These are phyloP conservation scores for Agrostemma githago DNA, from an alignment of 148 eudicot species.

Conservation along the genomic window DNA sequence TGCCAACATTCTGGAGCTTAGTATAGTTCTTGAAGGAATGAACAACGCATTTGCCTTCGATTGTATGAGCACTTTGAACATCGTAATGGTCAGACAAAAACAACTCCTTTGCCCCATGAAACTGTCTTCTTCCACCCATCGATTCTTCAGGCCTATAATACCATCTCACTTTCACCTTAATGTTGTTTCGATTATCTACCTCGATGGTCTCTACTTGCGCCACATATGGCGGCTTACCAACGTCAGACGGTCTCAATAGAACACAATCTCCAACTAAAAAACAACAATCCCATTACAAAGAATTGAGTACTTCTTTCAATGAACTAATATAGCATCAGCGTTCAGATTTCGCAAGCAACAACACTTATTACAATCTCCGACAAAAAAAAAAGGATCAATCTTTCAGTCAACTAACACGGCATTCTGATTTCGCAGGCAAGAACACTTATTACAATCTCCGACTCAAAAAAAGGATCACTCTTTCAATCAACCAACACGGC, in stretches of 20 bases:
- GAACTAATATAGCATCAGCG: not conserved
- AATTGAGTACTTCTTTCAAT: not conserved
- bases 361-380: not conserved
- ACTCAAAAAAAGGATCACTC: too few relatives aligned
- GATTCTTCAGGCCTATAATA: conserved; percentile 94
- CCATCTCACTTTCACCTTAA: conserved; percentile 73
- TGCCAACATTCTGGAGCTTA: conserved; percentile 82
- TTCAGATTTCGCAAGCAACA: not conserved
- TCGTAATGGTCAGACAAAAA: conserved; percentile 82
- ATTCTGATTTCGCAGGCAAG: too few relatives aligned
- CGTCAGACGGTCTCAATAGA: conserved; percentile 66
- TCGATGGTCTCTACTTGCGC: conserved; percentile 68
- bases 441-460: too few relatives aligned
- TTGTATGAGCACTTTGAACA: conserved; percentile 78
- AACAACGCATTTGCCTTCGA: conserved; percentile 83
- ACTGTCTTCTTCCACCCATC: conserved; percentile 74
- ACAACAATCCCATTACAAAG: not conserved
- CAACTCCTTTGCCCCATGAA: conserved; percentile 85
- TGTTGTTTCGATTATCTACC: conserved; percentile 53
- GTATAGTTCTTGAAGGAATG: conserved; percentile 76
- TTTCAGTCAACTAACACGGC: too few relatives aligned
- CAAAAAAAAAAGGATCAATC: too few relatives aligned
- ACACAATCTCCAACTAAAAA: conserved; percentile 73
- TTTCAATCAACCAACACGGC: too few relatives aligned
- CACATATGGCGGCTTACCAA: conserved; percentile 71